These are phyloP conservation scores for Mrakia gelida DNA, from an alignment of 768 basidiomycete genomes.

Conservation along the genomic window DNA sequence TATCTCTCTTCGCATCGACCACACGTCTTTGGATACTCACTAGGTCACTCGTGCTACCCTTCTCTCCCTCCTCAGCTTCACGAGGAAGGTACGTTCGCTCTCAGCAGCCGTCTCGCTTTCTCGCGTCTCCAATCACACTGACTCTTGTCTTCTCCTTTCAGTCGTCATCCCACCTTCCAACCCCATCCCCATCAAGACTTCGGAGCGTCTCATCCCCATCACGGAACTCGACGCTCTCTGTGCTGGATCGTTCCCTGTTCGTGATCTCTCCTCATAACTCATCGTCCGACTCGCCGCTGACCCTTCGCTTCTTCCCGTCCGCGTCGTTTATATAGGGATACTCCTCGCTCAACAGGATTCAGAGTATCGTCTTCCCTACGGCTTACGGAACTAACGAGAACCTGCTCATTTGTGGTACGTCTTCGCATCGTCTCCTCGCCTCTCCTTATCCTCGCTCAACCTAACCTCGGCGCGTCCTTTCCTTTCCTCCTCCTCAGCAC, in stretches of 20 bases:
- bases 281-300: background rate
- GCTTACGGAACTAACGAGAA: constrained; percentile 97
- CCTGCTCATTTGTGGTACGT: constrained; percentile 80
- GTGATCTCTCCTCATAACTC: constrained; percentile 34
- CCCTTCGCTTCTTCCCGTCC: background rate
- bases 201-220: constrained; percentile 68
- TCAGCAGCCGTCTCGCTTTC: background rate
- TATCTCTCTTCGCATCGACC: background rate
- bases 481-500: constrained; percentile 55
- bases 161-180: constrained; percentile 80
- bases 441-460: background rate
- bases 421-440: background rate
- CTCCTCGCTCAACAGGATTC: constrained; percentile 79
- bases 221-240: constrained; percentile 70
- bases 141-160: constrained; percentile 24
- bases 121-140: background rate
- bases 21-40: too few relatives aligned
- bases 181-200: constrained; percentile 63
- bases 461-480: constrained; percentile 17
- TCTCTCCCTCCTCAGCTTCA: constrained; percentile 55
- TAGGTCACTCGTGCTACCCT: background rate
- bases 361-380: constrained; percentile 88
- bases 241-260: constrained; percentile 76
- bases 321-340: constrained; percentile 60
- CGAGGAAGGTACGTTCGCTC: constrained; percentile 50